Base-by-base conservation (phyloP, 768 basidiomycete genomes). In the Sporobolomyces roseus region DNA sequence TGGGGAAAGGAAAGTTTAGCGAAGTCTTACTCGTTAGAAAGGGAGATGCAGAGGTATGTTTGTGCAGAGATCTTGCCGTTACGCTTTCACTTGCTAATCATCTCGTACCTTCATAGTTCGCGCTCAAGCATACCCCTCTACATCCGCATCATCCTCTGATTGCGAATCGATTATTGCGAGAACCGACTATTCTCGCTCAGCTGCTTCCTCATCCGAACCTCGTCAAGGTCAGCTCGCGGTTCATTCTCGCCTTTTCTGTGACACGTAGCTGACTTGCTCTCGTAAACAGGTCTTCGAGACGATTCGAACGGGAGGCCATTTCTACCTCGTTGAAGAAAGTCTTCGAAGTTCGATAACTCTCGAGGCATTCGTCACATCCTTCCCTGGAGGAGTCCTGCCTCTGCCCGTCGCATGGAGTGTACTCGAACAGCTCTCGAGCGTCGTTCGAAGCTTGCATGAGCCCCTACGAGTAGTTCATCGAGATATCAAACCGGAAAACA, bases 81-180 rank as follows among this genome's bases (percentile, higher is more conserved):
- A 56, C 46, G 21, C 48, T 56, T 17, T 9, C 29, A 25, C 41
- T 29, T 30, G 23, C n/a, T 25, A 23, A 35, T 58, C 55, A 43
- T 51, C 14, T 21, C 45, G 7, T 25, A 23, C 13, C 52, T 36
- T 41, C 36, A 1, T 74, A 81, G 80, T 80, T 77, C 69, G 81
- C 80, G 2, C 73, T 82, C 65, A 82, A 82, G 70, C 80, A 81
- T 63, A 82, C 81, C 2, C 79, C 81, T 1, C 70, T 82, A 6
- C 76, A 79, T 63, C 79, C 80, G 0, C 81, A 82, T 64, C 81
- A 82, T 73, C 80, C 80, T 10, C 74, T 82, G n/a, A 82, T 82
- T 54, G 78, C 81, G 8, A 74, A 78, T 3, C 74, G 81, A 0
- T 74, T 82, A 2, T 74, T 82, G 0, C 77, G 81, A 30, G 81